Evolutionary conservation across 805 yeast genomes (phyloP).

Genomic region (Suhomyces xylopsoci): DNA sequence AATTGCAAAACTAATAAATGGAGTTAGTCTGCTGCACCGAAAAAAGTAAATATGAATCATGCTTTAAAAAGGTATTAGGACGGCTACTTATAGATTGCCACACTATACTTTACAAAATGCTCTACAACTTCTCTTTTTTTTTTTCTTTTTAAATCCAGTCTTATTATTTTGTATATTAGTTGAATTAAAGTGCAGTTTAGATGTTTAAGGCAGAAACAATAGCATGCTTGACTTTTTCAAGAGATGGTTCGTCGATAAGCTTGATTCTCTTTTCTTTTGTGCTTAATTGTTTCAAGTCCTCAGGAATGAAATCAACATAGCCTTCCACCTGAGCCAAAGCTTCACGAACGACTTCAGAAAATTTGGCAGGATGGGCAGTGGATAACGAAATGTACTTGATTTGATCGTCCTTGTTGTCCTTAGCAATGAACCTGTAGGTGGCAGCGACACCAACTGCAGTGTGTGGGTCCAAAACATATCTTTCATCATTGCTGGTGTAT

Average conservation of each 20-base stretch:
- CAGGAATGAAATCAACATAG: conserved; percentile 88
- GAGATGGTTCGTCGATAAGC: conserved; percentile 66
- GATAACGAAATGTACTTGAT: conserved; percentile 71
- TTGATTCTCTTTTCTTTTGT: conserved; percentile 71
- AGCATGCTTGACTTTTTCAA: conserved; percentile 69
- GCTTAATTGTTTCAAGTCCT: conserved; percentile 72
- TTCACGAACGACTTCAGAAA: conserved; percentile 89
- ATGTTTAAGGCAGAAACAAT: conserved; percentile 63
- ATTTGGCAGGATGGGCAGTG: conserved; percentile 99
- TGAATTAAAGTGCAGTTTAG: background rate
- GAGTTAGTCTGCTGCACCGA: too few species aligned
- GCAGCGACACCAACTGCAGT: conserved; percentile 92
- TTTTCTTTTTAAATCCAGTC: too few species aligned
- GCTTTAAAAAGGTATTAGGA: too few species aligned
- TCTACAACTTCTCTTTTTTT: too few species aligned
- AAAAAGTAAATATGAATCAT: too few species aligned
- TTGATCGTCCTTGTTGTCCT: conserved; percentile 38
- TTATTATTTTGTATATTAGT: background rate
- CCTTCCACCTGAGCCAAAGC: conserved; percentile 65
- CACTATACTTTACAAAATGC: too few species aligned
- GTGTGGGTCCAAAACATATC: conserved; percentile 93
- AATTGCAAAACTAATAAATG: background rate
- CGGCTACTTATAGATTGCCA: too few species aligned
- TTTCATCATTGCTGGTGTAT: conserved; percentile 56
- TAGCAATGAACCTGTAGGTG: conserved; percentile 56